A percentile compares a stretch with the other conserved stretches of the same genome.
These are phyloP conservation scores for Talaromyces sp. DNA, from an alignment of 2,329 filamentous ascomycete species.

Conservation along the genomic window DNA sequence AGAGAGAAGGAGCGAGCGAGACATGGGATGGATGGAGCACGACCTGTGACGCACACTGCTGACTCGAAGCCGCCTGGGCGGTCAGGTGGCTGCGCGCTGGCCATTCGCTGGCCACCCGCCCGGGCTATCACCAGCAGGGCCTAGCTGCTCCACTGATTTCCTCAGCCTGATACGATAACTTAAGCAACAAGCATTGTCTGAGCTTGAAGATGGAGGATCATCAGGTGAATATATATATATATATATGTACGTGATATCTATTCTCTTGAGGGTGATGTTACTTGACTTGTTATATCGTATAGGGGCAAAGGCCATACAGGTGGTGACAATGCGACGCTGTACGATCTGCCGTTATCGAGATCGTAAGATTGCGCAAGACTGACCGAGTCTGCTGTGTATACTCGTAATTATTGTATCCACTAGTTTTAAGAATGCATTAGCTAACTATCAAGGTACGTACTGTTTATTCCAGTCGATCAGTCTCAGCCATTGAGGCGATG, in stretches of 20 bases:
- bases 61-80: slow-evolving; percentile 36
- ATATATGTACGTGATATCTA: not conserved
- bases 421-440: not conserved
- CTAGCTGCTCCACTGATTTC: slow-evolving; percentile 11
- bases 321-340: not conserved
- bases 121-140: not conserved
- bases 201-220: no score
- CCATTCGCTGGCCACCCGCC: not conserved
- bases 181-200: not conserved
- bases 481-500: not conserved
- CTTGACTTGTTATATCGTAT: not conserved
- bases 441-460: not conserved
- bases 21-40: slow-evolving; percentile 20
- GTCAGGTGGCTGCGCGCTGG: slow-evolving; percentile 26
- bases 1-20: slow-evolving; percentile 10
- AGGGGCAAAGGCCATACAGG: not conserved
- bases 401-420: not conserved
- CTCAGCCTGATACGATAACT: slow-evolving; percentile 12
- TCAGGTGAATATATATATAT: not conserved
- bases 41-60: slow-evolving; percentile 45
- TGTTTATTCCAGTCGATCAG: not conserved
- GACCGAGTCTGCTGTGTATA: not conserved
- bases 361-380: slow-evolving; percentile 14
- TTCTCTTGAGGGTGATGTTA: not conserved
- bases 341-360: not conserved